Base-by-base conservation (phyloP, 148 eudicot genomes). In the Chenopodium suecicum region DNA sequence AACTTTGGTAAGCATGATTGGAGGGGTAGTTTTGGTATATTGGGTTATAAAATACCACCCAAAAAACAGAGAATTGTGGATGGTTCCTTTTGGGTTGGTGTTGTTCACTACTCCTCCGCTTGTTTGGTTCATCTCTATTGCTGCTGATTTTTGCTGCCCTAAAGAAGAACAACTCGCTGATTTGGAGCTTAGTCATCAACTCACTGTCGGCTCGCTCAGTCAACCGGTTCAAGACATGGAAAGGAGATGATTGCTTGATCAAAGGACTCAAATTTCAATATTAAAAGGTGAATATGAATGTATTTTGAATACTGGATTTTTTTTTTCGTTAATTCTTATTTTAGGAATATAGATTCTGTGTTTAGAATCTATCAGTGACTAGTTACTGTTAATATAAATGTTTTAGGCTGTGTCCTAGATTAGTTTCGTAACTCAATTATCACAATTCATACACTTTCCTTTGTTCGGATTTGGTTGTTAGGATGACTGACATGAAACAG, bases 51-150 rank as follows among this genome's bases (percentile, higher is more conserved):
- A 77, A 16, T 87, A 86, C 77, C 96, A 91, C 81, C 84, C 91
- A 4, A 78, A 75, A 23, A 88, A 89, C 41, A 83, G 81, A 8
- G 78, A 92, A 78, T 80, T 85, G 32, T 92, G 96, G 96, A 92
- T 92, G 96, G 92, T 92, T 37, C 96, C 96, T 41, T 69, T 87
- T 69, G 91, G 91, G 29, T 86, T 91, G 7, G 64, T 90, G 25
- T 66, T 90, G 76, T 84, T 90, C 31, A 58, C 83, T 56, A 90
- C 97, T 0, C 94, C 94, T 7, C 56, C 88, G 50, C 58, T 90
- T 41, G 81, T 89, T 48, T 84, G 83, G 81, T 79, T 86, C 44
- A 77, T 89, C 19, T 74, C 83, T 81, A 71, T 81, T 32, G 58
- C 83, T 73, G 84, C 91, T 7, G 87, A 88, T 70, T 23, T 70